Conservation (phyloP, 495 filamentous ascomycete species). For the Tuber melanosporum region DNA sequence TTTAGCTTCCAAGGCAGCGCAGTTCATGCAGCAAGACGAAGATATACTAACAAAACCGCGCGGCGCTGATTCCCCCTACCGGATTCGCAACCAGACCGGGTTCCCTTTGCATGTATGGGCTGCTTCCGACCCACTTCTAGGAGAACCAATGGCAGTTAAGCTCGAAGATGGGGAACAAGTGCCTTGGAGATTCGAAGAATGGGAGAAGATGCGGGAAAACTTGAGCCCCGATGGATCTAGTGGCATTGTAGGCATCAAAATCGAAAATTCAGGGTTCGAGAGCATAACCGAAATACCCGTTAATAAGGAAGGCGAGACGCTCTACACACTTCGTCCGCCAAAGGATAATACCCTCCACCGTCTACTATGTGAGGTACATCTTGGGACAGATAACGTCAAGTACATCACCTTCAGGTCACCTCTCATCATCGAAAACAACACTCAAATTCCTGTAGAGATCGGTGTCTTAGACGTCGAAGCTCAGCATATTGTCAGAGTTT, state of each 20-base stretch:
- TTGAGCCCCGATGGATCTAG: constrained; percentile 72
- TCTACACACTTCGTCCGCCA: constrained; percentile 77
- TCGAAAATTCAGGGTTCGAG: constrained; percentile 92
- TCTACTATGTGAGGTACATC: constrained; percentile 81
- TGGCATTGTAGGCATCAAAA: constrained; percentile 68
- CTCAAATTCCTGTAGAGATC: constrained; percentile 89
- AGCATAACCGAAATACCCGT: constrained; percentile 79
- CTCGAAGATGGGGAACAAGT: constrained; percentile 81
- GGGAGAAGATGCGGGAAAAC: constrained; percentile 86
- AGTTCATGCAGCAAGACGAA: constrained; percentile 81
- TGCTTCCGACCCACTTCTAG: constrained; percentile 57
- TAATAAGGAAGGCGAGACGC: constrained; percentile 82
- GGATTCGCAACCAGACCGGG: constrained; percentile 90
- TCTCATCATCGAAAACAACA: constrained; percentile 93
- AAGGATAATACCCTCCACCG: constrained; percentile 80
- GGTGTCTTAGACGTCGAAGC: constrained; percentile 87
- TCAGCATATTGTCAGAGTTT: constrained; percentile 89
- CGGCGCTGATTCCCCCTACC: constrained; percentile 83
- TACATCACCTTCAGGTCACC: constrained; percentile 95
- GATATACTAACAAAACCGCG: constrained; percentile 92
- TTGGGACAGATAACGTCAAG: constrained; percentile 90
- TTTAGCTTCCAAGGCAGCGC: constrained; percentile 80
- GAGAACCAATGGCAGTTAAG: constrained; percentile 64
- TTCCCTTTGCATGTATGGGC: constrained; percentile 82
- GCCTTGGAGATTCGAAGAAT: constrained; percentile 94